Percentiles rank a stretch among this genome's conserved stretches.
Conservation (phyloP, 2,329 filamentous ascomycete genomes). For the Diaporthe ilicicola region DNA sequence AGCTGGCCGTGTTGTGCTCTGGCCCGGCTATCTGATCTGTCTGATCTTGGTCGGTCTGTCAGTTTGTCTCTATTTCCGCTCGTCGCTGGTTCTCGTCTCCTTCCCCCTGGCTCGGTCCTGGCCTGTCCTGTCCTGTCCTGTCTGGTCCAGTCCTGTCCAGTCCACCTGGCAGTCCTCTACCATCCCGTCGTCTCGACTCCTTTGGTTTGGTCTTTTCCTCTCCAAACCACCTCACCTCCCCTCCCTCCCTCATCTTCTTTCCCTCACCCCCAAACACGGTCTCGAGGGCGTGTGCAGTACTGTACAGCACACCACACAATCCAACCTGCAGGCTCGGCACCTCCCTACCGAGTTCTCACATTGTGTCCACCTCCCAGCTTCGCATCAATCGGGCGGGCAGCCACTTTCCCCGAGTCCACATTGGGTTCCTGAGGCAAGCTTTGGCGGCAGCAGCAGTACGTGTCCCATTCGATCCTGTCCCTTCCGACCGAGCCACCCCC, state of each 20-base stretch:
- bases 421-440: conserved; percentile 10
- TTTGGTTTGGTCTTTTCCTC: conserved; percentile 14
- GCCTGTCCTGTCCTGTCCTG: conserved; percentile 18
- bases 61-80: conserved; percentile 20
- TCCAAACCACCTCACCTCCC: conserved; percentile 18
- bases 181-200: conserved; percentile 17
- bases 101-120: conserved; percentile 21
- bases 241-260: conserved; percentile 12
- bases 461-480: not conserved
- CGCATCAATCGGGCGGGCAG: conserved; percentile 9
- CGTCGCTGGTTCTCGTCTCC: conserved; percentile 24
- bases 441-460: conserved; percentile 25
- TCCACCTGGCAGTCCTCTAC: conserved; percentile 17
- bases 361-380: conserved; percentile 13
- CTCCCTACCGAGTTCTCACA: conserved; percentile 23
- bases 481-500: not conserved
- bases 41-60: conserved; percentile 20
- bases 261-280: not conserved
- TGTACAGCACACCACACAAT: conserved; percentile 5
- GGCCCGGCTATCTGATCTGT: conserved; percentile 12
- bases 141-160: conserved; percentile 20
- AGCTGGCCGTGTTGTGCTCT: not conserved
- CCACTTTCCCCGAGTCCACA: conserved; percentile 20
- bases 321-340: conserved; percentile 24
- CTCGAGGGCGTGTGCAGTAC: conserved; percentile 28